A percentile compares a stretch with the other conserved stretches of the same genome.
phyloP scores from a whole-genome alignment of 1,284 basidiomycete species.

The Apiotrichum porosum region DNA sequence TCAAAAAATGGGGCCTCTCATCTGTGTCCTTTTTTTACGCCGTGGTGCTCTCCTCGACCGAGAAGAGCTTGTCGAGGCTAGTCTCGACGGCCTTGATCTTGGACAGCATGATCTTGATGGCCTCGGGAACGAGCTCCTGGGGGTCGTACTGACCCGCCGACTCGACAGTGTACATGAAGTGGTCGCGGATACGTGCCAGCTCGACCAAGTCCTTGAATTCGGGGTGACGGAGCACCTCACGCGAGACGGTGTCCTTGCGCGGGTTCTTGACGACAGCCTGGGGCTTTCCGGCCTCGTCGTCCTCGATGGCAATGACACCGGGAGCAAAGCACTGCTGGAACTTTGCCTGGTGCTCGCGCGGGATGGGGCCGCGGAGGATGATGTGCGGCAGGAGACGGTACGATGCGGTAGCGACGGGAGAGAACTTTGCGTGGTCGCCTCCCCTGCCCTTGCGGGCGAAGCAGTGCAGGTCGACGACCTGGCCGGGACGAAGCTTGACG shows the following conservation, averaged over 20 bases:
- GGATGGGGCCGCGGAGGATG: conserved; percentile 65
- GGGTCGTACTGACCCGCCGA: conserved; percentile 84
- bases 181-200: conserved; percentile 81
- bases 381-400: conserved; percentile 90
- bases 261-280: conserved; percentile 58
- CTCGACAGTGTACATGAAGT: conserved; percentile 89
- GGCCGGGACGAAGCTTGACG: conserved; percentile 87
- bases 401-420: conserved; percentile 92
- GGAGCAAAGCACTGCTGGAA: conserved; percentile 85
- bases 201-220: conserved; percentile 85
- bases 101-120: conserved; percentile 73
- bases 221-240: conserved; percentile 86
- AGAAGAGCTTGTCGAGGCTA: conserved; percentile 40
- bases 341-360: conserved; percentile 60
- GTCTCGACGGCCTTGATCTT: conserved; percentile 59
- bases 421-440: conserved; percentile 95
- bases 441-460: conserved; percentile 77
- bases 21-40: not conserved
- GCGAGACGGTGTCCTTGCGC: conserved; percentile 82
- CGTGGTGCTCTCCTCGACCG: not conserved
- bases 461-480: conserved; percentile 76
- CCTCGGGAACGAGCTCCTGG: conserved; percentile 75
- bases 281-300: conserved; percentile 49
- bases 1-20: no score
- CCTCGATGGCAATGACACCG: conserved; percentile 72